Conservation (phyloP, 1,284 basidiomycete species). For the Cutaneotrichosporon cutaneum region DNA sequence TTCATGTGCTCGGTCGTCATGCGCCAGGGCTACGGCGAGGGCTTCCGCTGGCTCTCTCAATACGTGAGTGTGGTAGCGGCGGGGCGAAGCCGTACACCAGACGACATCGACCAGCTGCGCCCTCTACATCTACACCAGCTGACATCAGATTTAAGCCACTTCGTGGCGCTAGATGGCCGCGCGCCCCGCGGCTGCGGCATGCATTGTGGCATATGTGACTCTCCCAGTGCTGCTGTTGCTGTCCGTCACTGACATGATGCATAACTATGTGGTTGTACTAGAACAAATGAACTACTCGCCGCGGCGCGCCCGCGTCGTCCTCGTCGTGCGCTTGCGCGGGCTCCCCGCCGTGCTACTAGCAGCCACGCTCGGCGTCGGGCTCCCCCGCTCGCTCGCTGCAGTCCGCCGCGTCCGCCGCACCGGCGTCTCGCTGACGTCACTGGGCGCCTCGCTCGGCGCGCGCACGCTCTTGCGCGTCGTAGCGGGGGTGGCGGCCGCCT, state of each 20-base stretch:
- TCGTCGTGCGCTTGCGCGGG: conserved; percentile 16
- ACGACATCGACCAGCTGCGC: background rate
- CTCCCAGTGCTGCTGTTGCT: background rate
- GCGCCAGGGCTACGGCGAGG: conserved; percentile 98
- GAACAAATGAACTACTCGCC: conserved; percentile 17
- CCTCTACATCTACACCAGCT: background rate
- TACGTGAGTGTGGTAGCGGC: conserved; percentile 62
- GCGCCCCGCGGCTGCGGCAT: conserved; percentile 11
- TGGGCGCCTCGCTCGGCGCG: conserved; percentile 12
- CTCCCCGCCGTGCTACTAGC: conserved; percentile 13
- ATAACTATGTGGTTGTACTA: conserved; percentile 10
- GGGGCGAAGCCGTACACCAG: background rate
- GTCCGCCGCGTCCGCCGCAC: conserved; percentile 29
- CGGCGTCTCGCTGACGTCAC: conserved; percentile 25
- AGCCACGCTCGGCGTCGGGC: conserved; percentile 45
- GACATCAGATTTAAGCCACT: conserved; percentile 10
- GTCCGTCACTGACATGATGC: conserved; percentile 6
- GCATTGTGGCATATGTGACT: conserved; percentile 12
- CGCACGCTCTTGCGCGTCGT: conserved; percentile 11
- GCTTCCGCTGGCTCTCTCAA: conserved; percentile 98
- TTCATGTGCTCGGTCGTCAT: conserved; percentile 99
- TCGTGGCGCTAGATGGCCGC: conserved; percentile 5
- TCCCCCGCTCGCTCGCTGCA: conserved; percentile 35
- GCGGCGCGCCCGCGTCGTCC: conserved; percentile 22
- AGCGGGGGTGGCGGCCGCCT: conserved; percentile 20